These are phyloP conservation scores for Penicillium canescens DNA, from an alignment of 495 filamentous ascomycete genomes.

Conservation along the genomic window DNA sequence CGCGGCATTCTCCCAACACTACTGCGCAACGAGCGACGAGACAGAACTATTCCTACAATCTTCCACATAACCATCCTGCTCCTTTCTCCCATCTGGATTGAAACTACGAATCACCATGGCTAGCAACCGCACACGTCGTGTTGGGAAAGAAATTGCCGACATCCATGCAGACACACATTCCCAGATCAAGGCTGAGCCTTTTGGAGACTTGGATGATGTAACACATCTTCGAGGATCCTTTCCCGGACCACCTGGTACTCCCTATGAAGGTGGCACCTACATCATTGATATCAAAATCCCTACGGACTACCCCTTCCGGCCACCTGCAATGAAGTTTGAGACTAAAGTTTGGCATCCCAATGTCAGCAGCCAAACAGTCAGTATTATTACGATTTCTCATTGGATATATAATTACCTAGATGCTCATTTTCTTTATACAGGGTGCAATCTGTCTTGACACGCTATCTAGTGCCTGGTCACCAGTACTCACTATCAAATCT, in stretches of 20 bases:
- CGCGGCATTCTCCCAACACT: neutral
- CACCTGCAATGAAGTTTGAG: slow-evolving; percentile 88
- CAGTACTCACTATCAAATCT: slow-evolving; percentile 93
- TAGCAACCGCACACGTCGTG: slow-evolving; percentile 75
- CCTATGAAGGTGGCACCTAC: slow-evolving; percentile 88
- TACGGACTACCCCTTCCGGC: slow-evolving; percentile 88
- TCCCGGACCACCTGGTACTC: slow-evolving; percentile 85
- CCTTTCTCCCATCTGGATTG: neutral
- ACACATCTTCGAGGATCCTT: slow-evolving; percentile 85
- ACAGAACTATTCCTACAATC: neutral
- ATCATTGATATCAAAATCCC: slow-evolving; percentile 85
- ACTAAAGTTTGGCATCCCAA: slow-evolving; percentile 99
- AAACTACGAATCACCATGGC: slow-evolving; percentile 54
- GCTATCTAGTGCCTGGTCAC: slow-evolving; percentile 85
- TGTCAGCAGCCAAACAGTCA: slow-evolving; percentile 89
- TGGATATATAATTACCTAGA: neutral
- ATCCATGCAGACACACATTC: slow-evolving; percentile 76
- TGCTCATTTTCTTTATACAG: slow-evolving; percentile 40
- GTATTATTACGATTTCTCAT: slow-evolving; percentile 24
- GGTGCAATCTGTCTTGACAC: slow-evolving; percentile 98
- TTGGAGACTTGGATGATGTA: slow-evolving; percentile 67
- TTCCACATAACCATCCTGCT: neutral
- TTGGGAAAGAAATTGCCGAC: slow-evolving; percentile 90
- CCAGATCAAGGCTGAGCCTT: slow-evolving; percentile 67
- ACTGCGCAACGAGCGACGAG: neutral